Base-by-base conservation (phyloP, 2,329 filamentous ascomycete genomes). In the Cladophialophora exuberans region DNA sequence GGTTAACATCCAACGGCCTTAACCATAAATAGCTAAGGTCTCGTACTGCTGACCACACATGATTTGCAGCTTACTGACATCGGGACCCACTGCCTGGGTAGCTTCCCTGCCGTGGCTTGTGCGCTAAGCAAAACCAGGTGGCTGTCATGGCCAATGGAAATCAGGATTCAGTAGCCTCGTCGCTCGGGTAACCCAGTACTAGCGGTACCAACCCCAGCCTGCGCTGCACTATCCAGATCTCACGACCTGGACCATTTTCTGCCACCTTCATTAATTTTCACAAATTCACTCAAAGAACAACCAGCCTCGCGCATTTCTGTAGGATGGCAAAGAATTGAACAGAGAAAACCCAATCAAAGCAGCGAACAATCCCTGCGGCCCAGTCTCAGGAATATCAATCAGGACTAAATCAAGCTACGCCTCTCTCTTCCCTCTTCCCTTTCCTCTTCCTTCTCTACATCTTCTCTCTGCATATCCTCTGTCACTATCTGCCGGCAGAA, bases 391-490 rank as follows among this genome's bases (percentile, higher is more conserved):
- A 23, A 61, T 54, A 54, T 54, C 54, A 28, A n/a, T 43, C 49
- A 56, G 44, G 38, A 61, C 60, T 62, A 62, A 59, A 55, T 59
- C 61, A 62, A 71, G 68, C 68, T 73, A 72, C 70, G 68, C 68
- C 68, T 67, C 66, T 68, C 62, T 60, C 55, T 61, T 62, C 57
- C 62, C 66, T 65, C 66, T 67, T 65, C 59, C n/a, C n/a, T 63
- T 59, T 59, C 58, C 63, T 62, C 62, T 63, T 64, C 62, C 63
- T 53, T 65, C 64, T 49, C 48, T 56, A 35, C 28, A 23, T 44
- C 38, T 52, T 41, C 11, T 54, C 36, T 23, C 45, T 51, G 23
- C 39, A 23, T 50, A 28, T 42, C 46, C 23, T 42, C 39, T 42
- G 39, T 42, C 20, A 25, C 22, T 18, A 20, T 49, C 46, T 49